A percentile compares a stretch with the other conserved stretches of the same genome.
phyloP scores from a whole-genome alignment of 495 filamentous ascomycete species.

The Tuber borchii region DNA sequence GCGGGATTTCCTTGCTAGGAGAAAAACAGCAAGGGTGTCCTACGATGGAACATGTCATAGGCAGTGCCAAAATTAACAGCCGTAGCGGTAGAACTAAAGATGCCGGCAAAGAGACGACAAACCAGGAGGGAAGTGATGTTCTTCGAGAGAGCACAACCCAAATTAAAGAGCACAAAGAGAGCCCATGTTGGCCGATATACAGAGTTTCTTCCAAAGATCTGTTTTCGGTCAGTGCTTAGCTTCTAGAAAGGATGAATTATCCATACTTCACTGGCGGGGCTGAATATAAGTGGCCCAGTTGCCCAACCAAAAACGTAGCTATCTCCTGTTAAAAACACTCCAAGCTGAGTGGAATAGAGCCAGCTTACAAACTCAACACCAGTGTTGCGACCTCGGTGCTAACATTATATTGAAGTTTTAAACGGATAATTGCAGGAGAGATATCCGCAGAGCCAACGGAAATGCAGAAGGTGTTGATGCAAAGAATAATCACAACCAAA shows the following conservation, averaged over 20 bases:
- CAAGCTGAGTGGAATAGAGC: neutral
- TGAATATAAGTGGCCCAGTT: neutral
- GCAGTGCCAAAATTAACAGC: slow-evolving; percentile 80
- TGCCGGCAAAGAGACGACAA: slow-evolving; percentile 72
- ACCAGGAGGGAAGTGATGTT: slow-evolving; percentile 75
- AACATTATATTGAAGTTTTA: neutral
- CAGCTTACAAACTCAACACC: neutral
- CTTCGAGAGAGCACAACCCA: slow-evolving; percentile 62
- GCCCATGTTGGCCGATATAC: slow-evolving; percentile 68
- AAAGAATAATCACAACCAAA: neutral
- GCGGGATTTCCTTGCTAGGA: neutral
- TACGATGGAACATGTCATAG: slow-evolving; percentile 43
- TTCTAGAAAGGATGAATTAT: neutral
- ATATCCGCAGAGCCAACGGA: neutral
- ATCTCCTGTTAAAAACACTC: neutral
- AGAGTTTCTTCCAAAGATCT: slow-evolving; percentile 68
- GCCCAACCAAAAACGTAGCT: slow-evolving; percentile 5
- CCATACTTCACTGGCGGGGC: neutral
- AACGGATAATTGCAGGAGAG: neutral
- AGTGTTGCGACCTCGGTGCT: neutral
- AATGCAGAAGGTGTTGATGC: neutral
- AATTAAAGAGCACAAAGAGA: slow-evolving; percentile 67
- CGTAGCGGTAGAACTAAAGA: slow-evolving; percentile 46
- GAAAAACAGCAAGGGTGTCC: neutral
- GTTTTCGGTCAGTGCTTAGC: neutral